Evolutionary conservation across 2,329 filamentous ascomycete species (phyloP), one percentile per base, ranked within the genome.

Genomic region (Juglanconis juglandina): DNA sequence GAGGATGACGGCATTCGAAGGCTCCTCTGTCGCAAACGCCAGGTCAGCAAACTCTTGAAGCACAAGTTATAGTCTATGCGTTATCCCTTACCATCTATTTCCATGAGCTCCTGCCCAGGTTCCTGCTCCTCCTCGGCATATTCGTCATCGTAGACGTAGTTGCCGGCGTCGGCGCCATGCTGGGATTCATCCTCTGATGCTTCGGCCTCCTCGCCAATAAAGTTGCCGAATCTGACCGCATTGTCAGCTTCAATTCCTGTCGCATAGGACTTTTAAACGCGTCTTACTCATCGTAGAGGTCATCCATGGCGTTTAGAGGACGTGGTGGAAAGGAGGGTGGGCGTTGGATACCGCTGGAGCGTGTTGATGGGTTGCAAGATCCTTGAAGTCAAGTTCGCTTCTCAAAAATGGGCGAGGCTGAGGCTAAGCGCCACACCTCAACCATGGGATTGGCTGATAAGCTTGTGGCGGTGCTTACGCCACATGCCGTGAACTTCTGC

Each of bases 1-100:
- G 50, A 99, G 84, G 60, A 99, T 85, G n/a, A 99, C 92, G 55
- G 95, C 94, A 74, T 98, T 99, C 5, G 93, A 97, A 3, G 94
- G 91, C 13, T 90, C 92, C 73, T 92, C 86, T 84, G 66, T 63
- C 52, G 60, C 32, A 60, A 62, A 75, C 75, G 72, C 58, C 58
- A 63, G 32, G 52, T 66, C 46, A 61, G 64, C 53, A n/a, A 17
- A 46, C 34, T 63, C 33, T 32, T 5, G 30, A 33, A 33, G 6
- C 17, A 44, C 33, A 59, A 7, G 14, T 30, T 58, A n/a, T 4
- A 47, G 39, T 13, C 33, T n/a, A n/a, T 35, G 32, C 32, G 32
- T 6, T 32, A 34, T 52, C 50, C 67, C 79, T 61, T 75, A 90
- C 88, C 89, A 72, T 98, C 94, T 48, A 98, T 79, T 70, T 98